Conservation (phyloP, 2,329 filamentous ascomycete species). For the Monilinia polystroma region DNA sequence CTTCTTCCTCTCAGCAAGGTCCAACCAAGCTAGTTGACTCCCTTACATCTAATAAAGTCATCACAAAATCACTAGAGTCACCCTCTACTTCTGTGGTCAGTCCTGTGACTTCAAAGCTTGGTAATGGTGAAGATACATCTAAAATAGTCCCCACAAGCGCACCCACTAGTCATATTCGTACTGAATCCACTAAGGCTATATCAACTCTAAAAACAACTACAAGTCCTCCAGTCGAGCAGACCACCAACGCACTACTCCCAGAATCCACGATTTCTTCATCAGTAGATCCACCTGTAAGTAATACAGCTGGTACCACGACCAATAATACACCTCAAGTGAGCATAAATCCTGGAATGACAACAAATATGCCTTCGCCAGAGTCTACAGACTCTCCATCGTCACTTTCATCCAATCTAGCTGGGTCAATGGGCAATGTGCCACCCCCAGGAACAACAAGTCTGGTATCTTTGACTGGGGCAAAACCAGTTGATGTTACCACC, state of each 20-base stretch:
- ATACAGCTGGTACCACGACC: not conserved
- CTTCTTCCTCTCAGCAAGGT: not conserved
- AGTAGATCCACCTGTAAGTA: not conserved
- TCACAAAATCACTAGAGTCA: not conserved
- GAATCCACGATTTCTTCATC: not conserved
- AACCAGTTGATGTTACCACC: not conserved
- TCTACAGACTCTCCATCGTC: not conserved
- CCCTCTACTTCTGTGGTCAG: too few species aligned
- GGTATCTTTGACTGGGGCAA: not conserved
- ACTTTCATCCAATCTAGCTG: not conserved
- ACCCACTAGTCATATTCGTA: not conserved
- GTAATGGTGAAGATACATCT: not conserved
- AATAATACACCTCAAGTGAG: not conserved
- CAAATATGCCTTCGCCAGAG: not conserved
- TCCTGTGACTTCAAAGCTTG: not conserved
- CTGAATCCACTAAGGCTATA: constrained; percentile 1
- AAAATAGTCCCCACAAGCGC: not conserved
- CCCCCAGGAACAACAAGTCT: not conserved
- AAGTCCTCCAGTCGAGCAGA: not conserved
- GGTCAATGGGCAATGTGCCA: not conserved
- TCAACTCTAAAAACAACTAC: constrained; percentile 13
- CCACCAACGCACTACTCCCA: not conserved
- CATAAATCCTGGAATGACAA: not conserved
- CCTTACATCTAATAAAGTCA: not conserved
- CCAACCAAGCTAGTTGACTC: not conserved